phyloP scores from a whole-genome alignment of 1,284 basidiomycete species.

The Veloboletus limbatus region DNA sequence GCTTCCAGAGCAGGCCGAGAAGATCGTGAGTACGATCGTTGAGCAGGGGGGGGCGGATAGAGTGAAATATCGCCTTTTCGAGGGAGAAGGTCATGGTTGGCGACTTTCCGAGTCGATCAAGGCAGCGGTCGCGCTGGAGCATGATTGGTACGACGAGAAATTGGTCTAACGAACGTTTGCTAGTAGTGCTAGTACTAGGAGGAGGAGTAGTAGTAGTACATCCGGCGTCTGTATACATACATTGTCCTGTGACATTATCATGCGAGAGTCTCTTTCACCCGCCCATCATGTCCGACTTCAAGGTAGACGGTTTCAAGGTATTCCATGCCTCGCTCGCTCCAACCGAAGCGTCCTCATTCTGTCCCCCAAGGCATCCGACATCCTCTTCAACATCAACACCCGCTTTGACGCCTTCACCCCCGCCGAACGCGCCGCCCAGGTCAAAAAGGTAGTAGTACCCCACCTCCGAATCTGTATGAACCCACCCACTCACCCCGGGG shows the following conservation, averaged over 20 bases:
- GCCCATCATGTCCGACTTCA: constrained; percentile 52
- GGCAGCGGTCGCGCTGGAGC: constrained; percentile 41
- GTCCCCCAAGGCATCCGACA: constrained; percentile 79
- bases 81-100: constrained; percentile 57
- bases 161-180: constrained; percentile 14
- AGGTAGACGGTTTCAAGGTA: constrained; percentile 58
- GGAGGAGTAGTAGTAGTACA: too few relatives aligned
- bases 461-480: too few relatives aligned
- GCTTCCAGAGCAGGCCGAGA: constrained; percentile 49
- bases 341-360: too few relatives aligned
- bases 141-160: constrained; percentile 30
- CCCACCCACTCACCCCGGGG: not conserved
- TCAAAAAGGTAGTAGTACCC: constrained; percentile 97
- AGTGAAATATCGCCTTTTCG: constrained; percentile 47
- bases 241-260: too few relatives aligned
- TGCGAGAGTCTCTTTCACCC: too few relatives aligned
- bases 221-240: too few relatives aligned
- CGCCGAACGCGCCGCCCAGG: constrained; percentile 72
- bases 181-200: too few relatives aligned
- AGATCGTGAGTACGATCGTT: constrained; percentile 43
- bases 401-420: constrained; percentile 67
- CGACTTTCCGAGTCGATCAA: constrained; percentile 45
- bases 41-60: constrained; percentile 36
- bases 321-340: not conserved
- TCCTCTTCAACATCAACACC: constrained; percentile 60